Base-by-base conservation (phyloP, 1,284 basidiomycete species). In the Boletus semigastroideus region DNA sequence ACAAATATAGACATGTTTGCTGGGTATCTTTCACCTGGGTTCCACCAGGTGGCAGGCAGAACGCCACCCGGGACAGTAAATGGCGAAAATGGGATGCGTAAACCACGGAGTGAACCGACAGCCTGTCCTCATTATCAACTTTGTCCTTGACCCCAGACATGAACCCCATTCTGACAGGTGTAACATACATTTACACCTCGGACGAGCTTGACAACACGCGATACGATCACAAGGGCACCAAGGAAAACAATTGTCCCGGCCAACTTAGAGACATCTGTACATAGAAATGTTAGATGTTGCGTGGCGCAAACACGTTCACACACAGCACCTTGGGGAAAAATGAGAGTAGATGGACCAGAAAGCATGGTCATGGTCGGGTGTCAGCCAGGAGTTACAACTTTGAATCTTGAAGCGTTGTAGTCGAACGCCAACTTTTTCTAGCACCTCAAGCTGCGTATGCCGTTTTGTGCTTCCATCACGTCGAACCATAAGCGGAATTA, bases 41-140 rank as follows among this genome's bases (percentile, higher is more conserved):
- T 77, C 77, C 78, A 79, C 67, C 70, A 74, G 8, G 62, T 65
- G 14, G 69, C 71, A 13, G 75, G 75, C 1, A 77, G 37, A 5
- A 73, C 9, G 1, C 64, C 65, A n/a, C 74, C 74, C 14, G 70
- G 70, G 25, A 74, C 31, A 8, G 54, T 60, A 14, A 77, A 52
- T 7, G 77, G 77, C 41, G 71, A 61, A 53, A 76, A 75, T 19
- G 72, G 69, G 22, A 73, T 57, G n/a, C 71, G 62, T 37, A 72
- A 51, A n/a, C 72, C 73, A 16, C 74, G 73, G 14, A 74, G 54
- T 46, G 68, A 52, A 53, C 59, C 65, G 7, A 73, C 70, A 34
- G 64, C 60, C 75, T 46, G 27, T 40, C 14, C 16, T 16, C 11
- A 34, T 33, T 25, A 28, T 49, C 17, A 44, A 12, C 20, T 33